Evolutionary conservation across 441 rosid genomes (phyloP).

Genomic region (Pelargonium fulgidum): DNA sequence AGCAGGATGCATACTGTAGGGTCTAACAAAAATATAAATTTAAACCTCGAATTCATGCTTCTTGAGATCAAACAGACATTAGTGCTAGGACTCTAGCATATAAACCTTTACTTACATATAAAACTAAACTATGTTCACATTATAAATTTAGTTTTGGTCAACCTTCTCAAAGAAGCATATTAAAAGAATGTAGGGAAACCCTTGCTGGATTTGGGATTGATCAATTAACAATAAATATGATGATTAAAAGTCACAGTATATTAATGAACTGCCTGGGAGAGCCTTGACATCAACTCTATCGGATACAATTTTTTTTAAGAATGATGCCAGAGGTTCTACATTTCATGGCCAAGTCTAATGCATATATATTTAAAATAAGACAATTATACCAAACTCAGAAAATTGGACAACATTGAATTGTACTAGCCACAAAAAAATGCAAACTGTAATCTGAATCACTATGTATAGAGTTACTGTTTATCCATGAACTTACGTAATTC

Average conservation of each 20-base stretch:
- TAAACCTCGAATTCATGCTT: not conserved
- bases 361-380: not conserved
- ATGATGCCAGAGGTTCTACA: not conserved
- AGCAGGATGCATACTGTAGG: not conserved
- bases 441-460: not conserved
- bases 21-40: not conserved
- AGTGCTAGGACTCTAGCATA: not conserved
- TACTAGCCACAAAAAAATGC: not conserved
- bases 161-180: not conserved
- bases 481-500: constrained; percentile 50
- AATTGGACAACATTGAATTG: not conserved
- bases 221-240: not conserved
- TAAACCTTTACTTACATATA: not conserved
- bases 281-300: not conserved
- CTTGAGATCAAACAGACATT: not conserved
- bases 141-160: too few relatives aligned
- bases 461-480: not conserved
- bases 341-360: not conserved
- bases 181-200: not conserved
- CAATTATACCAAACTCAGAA: not conserved
- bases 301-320: not conserved
- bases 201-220: not conserved
- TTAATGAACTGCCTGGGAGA: too few relatives aligned
- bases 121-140: too few relatives aligned
- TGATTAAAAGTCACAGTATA: too few relatives aligned